Percentiles rank a stretch among this genome's conserved stretches.
phyloP scores from a whole-genome alignment of 75 land plant species.

The Selaginella tamariscina region DNA sequence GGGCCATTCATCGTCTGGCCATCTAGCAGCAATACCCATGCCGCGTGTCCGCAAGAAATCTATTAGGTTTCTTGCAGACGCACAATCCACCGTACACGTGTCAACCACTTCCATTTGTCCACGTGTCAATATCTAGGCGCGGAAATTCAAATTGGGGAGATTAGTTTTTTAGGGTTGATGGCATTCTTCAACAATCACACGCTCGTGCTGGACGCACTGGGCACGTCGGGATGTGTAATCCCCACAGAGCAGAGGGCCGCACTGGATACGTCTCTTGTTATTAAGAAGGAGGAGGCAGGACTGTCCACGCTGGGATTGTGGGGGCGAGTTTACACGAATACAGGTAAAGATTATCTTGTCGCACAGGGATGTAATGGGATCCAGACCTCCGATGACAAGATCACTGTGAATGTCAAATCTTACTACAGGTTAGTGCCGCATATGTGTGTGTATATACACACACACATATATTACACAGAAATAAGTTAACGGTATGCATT shows the following conservation, averaged over 20 bases:
- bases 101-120: too few species aligned
- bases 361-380: constrained; percentile 27
- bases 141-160: too few species aligned
- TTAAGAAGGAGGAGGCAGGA: constrained; percentile 32
- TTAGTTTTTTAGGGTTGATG: not conserved
- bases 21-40: too few species aligned
- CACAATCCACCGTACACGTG: too few species aligned
- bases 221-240: constrained; percentile 21
- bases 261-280: constrained; percentile 19
- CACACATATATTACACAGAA: not conserved
- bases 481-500: not conserved
- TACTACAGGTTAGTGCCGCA: constrained; percentile 26
- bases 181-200: constrained; percentile 1
- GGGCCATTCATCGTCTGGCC: too few species aligned
- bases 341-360: constrained; percentile 29
- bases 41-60: too few species aligned
- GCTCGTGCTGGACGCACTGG: constrained; percentile 14
- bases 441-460: not conserved
- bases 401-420: constrained; percentile 17
- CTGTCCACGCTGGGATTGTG: constrained; percentile 22
- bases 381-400: constrained; percentile 12
- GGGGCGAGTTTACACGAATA: constrained; percentile 27
- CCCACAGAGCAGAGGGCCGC: constrained; percentile 29
- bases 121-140: too few species aligned
- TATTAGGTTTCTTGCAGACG: too few species aligned